Evolutionary conservation across 805 yeast species (phyloP).

Genomic region (Lachancea sp.): DNA sequence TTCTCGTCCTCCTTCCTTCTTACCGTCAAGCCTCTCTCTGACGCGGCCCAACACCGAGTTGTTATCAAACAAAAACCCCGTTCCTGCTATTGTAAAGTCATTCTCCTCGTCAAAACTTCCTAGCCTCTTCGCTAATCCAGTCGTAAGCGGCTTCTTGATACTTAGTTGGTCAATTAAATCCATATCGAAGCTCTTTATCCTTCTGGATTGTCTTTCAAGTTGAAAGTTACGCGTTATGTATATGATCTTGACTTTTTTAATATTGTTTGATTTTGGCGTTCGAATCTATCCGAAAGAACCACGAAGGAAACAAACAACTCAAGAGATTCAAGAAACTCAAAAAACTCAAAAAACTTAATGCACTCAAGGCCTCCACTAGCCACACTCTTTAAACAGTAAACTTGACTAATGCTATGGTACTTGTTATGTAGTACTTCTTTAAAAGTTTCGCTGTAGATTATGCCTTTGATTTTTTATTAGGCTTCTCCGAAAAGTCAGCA

Average conservation of each 20-base stretch:
- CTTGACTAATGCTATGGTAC: not conserved
- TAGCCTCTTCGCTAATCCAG: slow-evolving; percentile 21
- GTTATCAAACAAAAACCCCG: slow-evolving; percentile 24
- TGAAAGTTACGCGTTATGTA: not conserved
- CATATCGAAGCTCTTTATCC: too few relatives aligned
- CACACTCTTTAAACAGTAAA: too few relatives aligned
- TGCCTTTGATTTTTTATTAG: not conserved
- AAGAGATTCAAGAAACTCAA: too few relatives aligned
- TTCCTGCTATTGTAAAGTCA: slow-evolving; percentile 13
- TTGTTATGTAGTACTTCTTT: not conserved
- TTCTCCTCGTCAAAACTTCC: slow-evolving; percentile 8
- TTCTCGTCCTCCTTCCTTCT: not conserved
- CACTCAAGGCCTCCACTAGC: too few relatives aligned
- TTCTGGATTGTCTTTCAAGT: too few relatives aligned
- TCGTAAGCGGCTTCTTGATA: slow-evolving; percentile 12
- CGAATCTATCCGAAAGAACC: not conserved
- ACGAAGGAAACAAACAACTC: too few relatives aligned
- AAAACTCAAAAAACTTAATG: too few relatives aligned
- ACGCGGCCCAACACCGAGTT: slow-evolving; percentile 17
- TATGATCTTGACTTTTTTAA: too few relatives aligned
- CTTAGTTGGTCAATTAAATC: slow-evolving; percentile 21
- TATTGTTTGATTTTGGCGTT: not conserved
- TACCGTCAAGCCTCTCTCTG: slow-evolving; percentile 19
- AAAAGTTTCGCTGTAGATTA: not conserved
- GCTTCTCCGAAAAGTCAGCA: not conserved